phyloP scores from a whole-genome alignment of 257 asterid species.

The Solanum piurae region DNA sequence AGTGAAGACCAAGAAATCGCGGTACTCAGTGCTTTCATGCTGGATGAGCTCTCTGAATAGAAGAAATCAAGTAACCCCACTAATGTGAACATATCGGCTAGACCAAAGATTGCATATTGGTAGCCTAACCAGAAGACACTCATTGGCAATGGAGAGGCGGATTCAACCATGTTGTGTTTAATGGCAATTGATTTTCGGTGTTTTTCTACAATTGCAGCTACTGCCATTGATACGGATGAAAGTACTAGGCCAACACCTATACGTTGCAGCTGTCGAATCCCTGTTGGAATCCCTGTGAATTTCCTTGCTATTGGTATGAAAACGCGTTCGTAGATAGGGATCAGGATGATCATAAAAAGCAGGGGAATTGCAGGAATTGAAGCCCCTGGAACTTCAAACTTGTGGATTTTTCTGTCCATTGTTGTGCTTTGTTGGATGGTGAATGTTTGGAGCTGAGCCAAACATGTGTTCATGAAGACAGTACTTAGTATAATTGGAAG shows the following conservation, averaged over 20 bases:
- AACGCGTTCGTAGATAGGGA: constrained; percentile 46
- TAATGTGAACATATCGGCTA: constrained; percentile 67
- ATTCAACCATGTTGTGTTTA: constrained; percentile 41
- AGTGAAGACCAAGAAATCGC: constrained; percentile 64
- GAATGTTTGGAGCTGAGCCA: constrained; percentile 83
- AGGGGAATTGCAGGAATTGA: constrained; percentile 64
- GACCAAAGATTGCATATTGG: constrained; percentile 48
- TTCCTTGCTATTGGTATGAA: constrained; percentile 45
- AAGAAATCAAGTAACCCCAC: constrained; percentile 61
- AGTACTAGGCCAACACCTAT: constrained; percentile 59
- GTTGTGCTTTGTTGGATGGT: constrained; percentile 68
- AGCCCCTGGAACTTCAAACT: constrained; percentile 51
- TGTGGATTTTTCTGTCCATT: constrained; percentile 42
- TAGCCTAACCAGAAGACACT: constrained; percentile 64
- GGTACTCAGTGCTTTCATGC: constrained; percentile 59
- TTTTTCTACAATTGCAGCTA: constrained; percentile 45
- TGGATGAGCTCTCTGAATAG: constrained; percentile 55
- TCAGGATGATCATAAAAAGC: constrained; percentile 33
- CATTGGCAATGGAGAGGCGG: constrained; percentile 38
- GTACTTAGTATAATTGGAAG: constrained; percentile 62
- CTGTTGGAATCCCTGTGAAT: constrained; percentile 60
- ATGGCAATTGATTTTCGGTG: constrained; percentile 39
- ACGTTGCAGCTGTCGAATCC: constrained; percentile 64
- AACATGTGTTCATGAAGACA: constrained; percentile 68
- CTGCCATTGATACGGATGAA: constrained; percentile 52